Evolutionary conservation across 2,329 filamentous ascomycete species (phyloP).

Genomic region (Fusarium chuoi): DNA sequence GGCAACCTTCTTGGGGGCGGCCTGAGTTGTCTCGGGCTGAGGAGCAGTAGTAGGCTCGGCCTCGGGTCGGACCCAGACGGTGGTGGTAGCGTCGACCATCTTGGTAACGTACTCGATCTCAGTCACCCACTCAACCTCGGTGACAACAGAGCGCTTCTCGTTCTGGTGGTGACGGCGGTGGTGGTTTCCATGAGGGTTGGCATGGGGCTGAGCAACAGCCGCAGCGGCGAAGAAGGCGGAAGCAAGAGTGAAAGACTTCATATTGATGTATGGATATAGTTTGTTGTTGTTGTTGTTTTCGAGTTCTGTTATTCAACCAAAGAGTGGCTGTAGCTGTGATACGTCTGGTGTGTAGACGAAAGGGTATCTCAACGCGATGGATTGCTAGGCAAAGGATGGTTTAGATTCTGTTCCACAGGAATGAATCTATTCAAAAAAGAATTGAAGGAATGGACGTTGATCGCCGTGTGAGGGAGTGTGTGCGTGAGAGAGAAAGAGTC

Average conservation of each 20-base stretch:
- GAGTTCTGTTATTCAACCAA: slow-evolving; percentile 34
- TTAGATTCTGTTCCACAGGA: slow-evolving; percentile 44
- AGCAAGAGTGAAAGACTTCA: slow-evolving; percentile 54
- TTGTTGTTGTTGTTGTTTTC: slow-evolving; percentile 26
- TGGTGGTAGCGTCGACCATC: slow-evolving; percentile 60
- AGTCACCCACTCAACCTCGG: slow-evolving; percentile 62
- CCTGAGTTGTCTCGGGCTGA: slow-evolving; percentile 24
- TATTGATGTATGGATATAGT: slow-evolving; percentile 36
- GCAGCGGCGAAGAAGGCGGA: slow-evolving; percentile 51
- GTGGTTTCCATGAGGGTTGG: slow-evolving; percentile 48
- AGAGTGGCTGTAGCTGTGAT: slow-evolving; percentile 36
- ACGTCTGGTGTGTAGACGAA: slow-evolving; percentile 27
- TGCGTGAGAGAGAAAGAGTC: slow-evolving; percentile 41
- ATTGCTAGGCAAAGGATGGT: slow-evolving; percentile 29
- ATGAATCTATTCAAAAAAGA: slow-evolving; percentile 40
- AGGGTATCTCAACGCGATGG: slow-evolving; percentile 41
- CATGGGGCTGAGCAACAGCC: slow-evolving; percentile 62
- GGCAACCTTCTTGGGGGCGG: slow-evolving; percentile 14
- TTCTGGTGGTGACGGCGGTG: slow-evolving; percentile 53
- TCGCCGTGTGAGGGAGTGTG: slow-evolving; percentile 41
- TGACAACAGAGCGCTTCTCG: slow-evolving; percentile 55
- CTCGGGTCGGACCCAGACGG: slow-evolving; percentile 55
- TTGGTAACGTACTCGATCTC: slow-evolving; percentile 59
- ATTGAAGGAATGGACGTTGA: slow-evolving; percentile 40
- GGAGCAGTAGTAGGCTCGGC: slow-evolving; percentile 41